phyloP scores from a whole-genome alignment of 495 filamentous ascomycete species.

The Letharia lupina region DNA sequence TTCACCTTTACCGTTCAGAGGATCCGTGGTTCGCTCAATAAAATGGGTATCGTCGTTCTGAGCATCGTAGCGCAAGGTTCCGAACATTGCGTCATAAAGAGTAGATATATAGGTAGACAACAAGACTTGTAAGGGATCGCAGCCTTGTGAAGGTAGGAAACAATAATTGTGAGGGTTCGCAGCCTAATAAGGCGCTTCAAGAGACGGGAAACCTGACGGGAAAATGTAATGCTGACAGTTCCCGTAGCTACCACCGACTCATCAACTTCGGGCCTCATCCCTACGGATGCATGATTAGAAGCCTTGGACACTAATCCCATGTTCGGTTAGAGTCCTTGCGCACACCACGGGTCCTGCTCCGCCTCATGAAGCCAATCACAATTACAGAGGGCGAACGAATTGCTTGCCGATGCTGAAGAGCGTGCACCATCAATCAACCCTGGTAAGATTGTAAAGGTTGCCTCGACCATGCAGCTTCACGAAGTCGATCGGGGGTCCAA shows the following conservation, averaged over 20 bases:
- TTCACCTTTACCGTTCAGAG: constrained; percentile 1
- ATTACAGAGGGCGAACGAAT: too few relatives aligned
- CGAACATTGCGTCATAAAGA: background rate
- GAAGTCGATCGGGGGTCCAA: background rate
- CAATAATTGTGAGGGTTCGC: background rate
- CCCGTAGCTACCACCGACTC: background rate
- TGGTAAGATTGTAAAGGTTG: background rate
- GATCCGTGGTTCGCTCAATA: background rate
- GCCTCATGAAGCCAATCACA: too few relatives aligned
- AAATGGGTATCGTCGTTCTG: background rate
- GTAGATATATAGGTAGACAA: background rate
- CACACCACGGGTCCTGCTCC: too few relatives aligned
- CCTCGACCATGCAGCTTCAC: background rate
- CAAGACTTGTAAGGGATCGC: background rate
- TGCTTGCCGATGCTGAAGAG: too few relatives aligned
- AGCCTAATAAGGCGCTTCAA: background rate
- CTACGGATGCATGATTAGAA: background rate
- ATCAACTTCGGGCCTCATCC: background rate
- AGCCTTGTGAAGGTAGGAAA: background rate
- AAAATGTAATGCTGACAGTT: background rate
- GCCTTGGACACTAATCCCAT: background rate
- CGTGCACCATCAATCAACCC: background rate
- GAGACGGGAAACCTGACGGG: background rate
- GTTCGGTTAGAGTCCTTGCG: background rate
- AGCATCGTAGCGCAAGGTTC: constrained; percentile 2